Evolutionary conservation across 768 basidiomycete species (phyloP).

Genomic region (Boletus tomentosulus): DNA sequence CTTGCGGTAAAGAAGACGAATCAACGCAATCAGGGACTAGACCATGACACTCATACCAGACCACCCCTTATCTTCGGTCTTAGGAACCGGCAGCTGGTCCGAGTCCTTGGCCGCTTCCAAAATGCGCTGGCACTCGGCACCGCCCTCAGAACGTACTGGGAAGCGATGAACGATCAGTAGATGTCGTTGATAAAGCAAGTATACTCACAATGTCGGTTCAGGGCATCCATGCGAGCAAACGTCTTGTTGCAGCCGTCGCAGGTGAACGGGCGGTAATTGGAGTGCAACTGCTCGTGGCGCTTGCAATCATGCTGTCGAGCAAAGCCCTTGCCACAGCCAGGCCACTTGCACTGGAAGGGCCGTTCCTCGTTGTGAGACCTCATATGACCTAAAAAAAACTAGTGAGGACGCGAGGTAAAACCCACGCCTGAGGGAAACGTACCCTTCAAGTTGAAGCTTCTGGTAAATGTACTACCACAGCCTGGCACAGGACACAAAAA

Average conservation of each 20-base stretch:
- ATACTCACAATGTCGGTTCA: slow-evolving; percentile 85
- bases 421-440: slow-evolving; percentile 17
- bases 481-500: slow-evolving; percentile 80
- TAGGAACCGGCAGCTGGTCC: slow-evolving; percentile 20
- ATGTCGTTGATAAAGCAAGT: background rate
- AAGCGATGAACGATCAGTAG: background rate
- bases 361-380: slow-evolving; percentile 94
- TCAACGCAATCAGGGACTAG: slow-evolving; percentile 14
- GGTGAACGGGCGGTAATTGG: slow-evolving; percentile 86
- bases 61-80: slow-evolving; percentile 34
- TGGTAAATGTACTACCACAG: slow-evolving; percentile 84
- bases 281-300: slow-evolving; percentile 91
- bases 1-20: slow-evolving; percentile 11
- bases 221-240: slow-evolving; percentile 92
- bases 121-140: slow-evolving; percentile 61
- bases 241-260: slow-evolving; percentile 92
- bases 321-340: slow-evolving; percentile 91
- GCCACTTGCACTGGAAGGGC: slow-evolving; percentile 93
- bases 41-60: slow-evolving; percentile 32
- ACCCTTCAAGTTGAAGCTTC: slow-evolving; percentile 93
- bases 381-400: slow-evolving; percentile 64
- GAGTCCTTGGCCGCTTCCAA: slow-evolving; percentile 33
- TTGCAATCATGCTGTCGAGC: slow-evolving; percentile 96
- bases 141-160: slow-evolving; percentile 76
- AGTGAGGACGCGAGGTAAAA: slow-evolving; percentile 11